Evolutionary conservation across 106 monocot species (phyloP), one percentile per base, ranked within the genome.

Genomic region (Acorus gramineus): DNA sequence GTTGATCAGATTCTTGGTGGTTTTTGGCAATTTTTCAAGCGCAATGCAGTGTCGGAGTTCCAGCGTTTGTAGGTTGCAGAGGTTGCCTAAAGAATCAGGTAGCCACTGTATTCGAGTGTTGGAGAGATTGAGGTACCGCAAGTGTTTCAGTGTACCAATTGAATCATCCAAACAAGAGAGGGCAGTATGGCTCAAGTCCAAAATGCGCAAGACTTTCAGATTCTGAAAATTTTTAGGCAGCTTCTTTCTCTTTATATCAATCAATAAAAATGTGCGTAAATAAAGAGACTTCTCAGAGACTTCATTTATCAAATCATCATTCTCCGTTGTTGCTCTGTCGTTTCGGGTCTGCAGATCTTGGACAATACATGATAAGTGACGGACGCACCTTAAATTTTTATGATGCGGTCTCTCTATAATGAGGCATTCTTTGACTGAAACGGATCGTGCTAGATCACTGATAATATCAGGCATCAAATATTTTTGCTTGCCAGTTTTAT

Each of bases 401-500:
- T 43, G 9, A 11, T 56, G 8, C 2, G n/a, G 12, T 45, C 61
- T 28, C 43, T 47, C 12, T 61, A 5, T 72, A 10, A 14, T 48
- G 9, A 2, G 11, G 55, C 45, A 73, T 48, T 77, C 77, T 11
- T 72, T 14, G 3, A 55, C 53, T 8, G 73, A 44, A 57, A 73
- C 44, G 49, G 13, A 52, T 43, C 59, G 57, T 28, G 63, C 57
- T 11, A 73, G 55, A 56, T 78, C 78, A 63, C 64, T 56, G 42
- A 66, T 68, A 4, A 67, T 53, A 28, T 78, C 66, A 64, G 68
- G 73, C 71, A 78, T 72, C 10, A 63, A 55, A 59, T 68, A 73
- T 28, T 28, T 28, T 44, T 2, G n/a, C 6, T 52, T 10, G 14
- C 11, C 4, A 4, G 4, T 53, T 43, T 14, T 9, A n/a, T 43